phyloP scores from a whole-genome alignment of 2,329 filamentous ascomycete genomes.

The Cercospora janseana region DNA sequence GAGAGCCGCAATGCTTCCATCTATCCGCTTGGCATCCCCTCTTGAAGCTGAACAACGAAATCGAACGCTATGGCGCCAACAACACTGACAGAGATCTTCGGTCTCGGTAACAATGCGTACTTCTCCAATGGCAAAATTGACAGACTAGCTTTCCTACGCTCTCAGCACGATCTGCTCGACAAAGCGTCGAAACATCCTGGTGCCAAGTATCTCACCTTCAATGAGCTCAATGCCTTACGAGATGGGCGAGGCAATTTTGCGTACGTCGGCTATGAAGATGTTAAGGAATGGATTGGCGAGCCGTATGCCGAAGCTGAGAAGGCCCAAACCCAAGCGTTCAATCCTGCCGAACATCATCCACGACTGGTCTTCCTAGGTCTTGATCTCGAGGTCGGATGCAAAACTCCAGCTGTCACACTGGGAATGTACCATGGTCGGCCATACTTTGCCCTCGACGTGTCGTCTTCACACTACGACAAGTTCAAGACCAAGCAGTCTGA shows the following conservation, averaged over 20 bases:
- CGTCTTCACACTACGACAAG: constrained; percentile 19
- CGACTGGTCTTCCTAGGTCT: constrained; percentile 26
- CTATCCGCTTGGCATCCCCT: neutral
- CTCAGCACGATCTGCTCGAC: constrained; percentile 23
- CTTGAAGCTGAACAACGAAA: neutral
- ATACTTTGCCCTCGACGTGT: constrained; percentile 27
- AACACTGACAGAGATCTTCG: constrained; percentile 24
- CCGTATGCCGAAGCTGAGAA: constrained; percentile 25
- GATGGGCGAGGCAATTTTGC: constrained; percentile 17
- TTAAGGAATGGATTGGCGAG: constrained; percentile 21
- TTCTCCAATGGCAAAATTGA: constrained; percentile 25
- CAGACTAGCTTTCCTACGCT: constrained; percentile 24
- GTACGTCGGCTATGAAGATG: constrained; percentile 20
- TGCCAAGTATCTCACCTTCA: constrained; percentile 24
- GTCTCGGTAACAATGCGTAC: constrained; percentile 25
- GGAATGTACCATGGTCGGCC: constrained; percentile 24
- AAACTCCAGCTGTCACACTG: constrained; percentile 18
- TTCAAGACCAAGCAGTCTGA: constrained; percentile 21
- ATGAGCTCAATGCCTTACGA: constrained; percentile 25
- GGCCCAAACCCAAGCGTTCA: constrained; percentile 22
- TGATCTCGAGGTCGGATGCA: constrained; percentile 22
- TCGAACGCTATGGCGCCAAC: constrained; percentile 16
- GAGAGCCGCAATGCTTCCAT: constrained; percentile 6
- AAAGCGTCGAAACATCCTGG: constrained; percentile 25
- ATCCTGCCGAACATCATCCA: constrained; percentile 23